Evolutionary conservation across 768 basidiomycete species (phyloP), one percentile per base, ranked within the genome.

Genomic region (Amanita rimosa): DNA sequence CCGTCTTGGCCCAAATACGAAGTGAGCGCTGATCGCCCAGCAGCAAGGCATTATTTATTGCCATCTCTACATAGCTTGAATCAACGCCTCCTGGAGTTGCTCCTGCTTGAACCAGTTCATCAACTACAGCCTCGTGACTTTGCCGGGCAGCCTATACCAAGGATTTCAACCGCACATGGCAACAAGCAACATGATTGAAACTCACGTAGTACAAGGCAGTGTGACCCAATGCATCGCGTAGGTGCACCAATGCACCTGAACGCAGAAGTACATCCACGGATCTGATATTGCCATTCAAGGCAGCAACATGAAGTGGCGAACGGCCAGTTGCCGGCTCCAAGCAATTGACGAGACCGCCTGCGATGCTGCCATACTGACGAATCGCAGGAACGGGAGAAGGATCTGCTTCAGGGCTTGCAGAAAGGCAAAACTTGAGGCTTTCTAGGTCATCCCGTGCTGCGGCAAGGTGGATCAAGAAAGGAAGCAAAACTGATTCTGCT

Each of bases 131-230:
- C 47, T 70, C 69, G 55, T 85, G 76, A 1, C 81, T 74, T 59
- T 85, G 81, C 19, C 89, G 75, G 22, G 86, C 83, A 46, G 89
- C 87, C 85, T 89, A 52, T 11, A 10, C 49, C 21, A 19, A 39
- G 16, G 34, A 17, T 19, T 43, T 50, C 26, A 56, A 31, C 17
- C 16, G 35, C 26, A 31, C 31, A 46, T 50, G 49, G 10, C 22
- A 35, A 17, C 14, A 31, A 22, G 4, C 21, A n/a, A 4, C 22
- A 46, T 44, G 31, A 16, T 33, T 29, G 17, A 1, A 26, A 62
- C 79, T 56, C 53, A 86, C 86, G 63, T 90, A 85, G 63, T 91
- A 92, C 13, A 92, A 67, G 3, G 87, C 75, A 11, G 90, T 91
- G 57, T 92, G 89, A 2, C 87, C 91, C 39, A 92, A 69, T 1